Conservation (phyloP, 768 basidiomycete species). For the Pulveroboletus sp. region DNA sequence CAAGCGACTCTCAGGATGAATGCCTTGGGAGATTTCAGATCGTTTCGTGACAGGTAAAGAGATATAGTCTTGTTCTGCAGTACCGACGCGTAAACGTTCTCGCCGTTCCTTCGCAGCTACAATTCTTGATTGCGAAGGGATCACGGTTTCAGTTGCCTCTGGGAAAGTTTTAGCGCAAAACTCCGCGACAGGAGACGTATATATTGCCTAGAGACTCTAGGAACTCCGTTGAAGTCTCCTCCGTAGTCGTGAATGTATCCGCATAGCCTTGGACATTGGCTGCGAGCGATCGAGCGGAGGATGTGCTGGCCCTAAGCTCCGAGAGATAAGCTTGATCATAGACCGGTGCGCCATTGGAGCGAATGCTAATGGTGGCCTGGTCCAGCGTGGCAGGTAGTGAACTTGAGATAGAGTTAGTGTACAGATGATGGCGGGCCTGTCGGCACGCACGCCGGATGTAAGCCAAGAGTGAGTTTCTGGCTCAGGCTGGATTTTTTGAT, state of each 20-base stretch:
- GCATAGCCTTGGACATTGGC: constrained; percentile 41
- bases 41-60: constrained; percentile 65
- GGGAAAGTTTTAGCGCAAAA: constrained; percentile 6
- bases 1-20: constrained; percentile 80
- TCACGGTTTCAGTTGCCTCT: constrained; percentile 41
- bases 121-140: constrained; percentile 70
- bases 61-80: constrained; percentile 65
- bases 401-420: constrained; percentile 23
- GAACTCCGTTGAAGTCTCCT: constrained; percentile 35
- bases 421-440: background rate
- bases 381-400: constrained; percentile 45
- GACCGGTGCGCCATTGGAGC: constrained; percentile 46
- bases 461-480: constrained; percentile 54
- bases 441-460: constrained; percentile 44
- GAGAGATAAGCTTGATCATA: constrained; percentile 73
- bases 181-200: background rate
- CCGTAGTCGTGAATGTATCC: constrained; percentile 45
- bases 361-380: constrained; percentile 47
- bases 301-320: constrained; percentile 76
- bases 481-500: constrained; percentile 80
- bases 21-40: constrained; percentile 54
- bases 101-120: constrained; percentile 71
- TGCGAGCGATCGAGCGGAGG: constrained; percentile 44
- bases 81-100: constrained; percentile 55
- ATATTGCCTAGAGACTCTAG: constrained; percentile 29